These are phyloP conservation scores for Trichoderma sp. DNA, from an alignment of 2,329 filamentous ascomycete species.

Conservation along the genomic window DNA sequence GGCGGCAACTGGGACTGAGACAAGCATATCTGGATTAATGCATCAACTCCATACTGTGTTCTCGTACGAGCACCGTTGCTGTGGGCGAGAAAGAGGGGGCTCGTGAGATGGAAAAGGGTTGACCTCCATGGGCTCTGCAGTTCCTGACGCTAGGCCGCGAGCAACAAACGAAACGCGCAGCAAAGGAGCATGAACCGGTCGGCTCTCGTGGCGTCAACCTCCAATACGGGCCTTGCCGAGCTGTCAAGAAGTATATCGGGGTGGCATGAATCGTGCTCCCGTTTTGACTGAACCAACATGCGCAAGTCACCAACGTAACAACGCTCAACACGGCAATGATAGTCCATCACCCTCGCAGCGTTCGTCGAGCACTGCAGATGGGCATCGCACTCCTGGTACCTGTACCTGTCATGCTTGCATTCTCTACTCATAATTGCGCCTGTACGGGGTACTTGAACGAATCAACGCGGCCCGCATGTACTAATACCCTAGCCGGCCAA, in stretches of 20 bases:
- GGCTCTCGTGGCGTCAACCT: not conserved
- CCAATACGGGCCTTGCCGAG: not conserved
- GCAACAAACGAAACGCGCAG: not conserved
- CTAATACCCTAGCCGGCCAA: not conserved
- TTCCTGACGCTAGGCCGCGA: not conserved
- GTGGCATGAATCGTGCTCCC: not conserved
- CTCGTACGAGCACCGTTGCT: not conserved
- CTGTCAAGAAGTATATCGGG: slow-evolving; percentile 1
- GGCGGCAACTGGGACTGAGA: not conserved
- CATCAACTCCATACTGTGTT: not conserved
- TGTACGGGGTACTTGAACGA: not conserved
- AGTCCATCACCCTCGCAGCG: not conserved
- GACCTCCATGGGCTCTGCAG: not conserved
- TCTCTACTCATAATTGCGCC: not conserved
- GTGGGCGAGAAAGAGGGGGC: not conserved
- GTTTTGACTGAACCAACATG: not conserved
- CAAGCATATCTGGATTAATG: not conserved
- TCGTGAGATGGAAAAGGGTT: not conserved
- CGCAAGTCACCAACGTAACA: not conserved
- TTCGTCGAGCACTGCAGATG: not conserved
- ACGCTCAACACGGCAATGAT: not conserved
- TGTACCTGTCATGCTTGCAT: not conserved
- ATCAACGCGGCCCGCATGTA: not conserved
- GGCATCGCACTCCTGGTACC: not conserved
- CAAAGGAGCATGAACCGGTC: not conserved